Base-by-base conservation (phyloP, 192 early-diverging fungal genomes). In the Backusella liffmaniae region DNA sequence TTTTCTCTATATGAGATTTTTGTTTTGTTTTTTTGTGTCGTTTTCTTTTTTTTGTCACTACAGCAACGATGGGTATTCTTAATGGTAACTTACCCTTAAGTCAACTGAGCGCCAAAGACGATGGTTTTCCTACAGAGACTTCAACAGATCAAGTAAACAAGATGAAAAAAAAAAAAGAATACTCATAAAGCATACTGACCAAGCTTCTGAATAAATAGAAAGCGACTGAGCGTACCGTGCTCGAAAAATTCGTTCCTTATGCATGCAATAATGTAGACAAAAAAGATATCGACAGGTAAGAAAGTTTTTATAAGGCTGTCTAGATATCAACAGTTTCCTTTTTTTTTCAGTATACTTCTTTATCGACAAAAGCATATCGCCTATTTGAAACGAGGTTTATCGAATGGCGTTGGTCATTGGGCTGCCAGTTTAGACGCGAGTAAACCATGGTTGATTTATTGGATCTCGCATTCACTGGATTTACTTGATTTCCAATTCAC, bases 361-460 rank as follows among this genome's bases (percentile, higher is more conserved):
- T 21, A 85, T 3, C 87, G 90, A 13, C 66, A 67, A 26, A 73
- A 59, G 35, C 95, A 96, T 81, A 79, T 87, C 46, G 68, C 79
- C 35, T 95, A 89, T 77, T 68, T 95, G 1, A 44, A 34, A 10
- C 76, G 80, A 23, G 85, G 85, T 12, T 62, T 62, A 62, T 73
- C 94, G 7, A 70, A 82, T 12, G 78, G 86, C 5, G 80, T 95
- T 34, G 83, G 86, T 8, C 72, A 82, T 29, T 84, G 83, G 65
- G 91, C 89, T 70, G 84, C 89, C 6, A 86, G 82, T 0, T 86
- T 96, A 32, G 97, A 99, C 80, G 92, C 97, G 13, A 91, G 89
- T 70, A 91, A 91, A 75, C 95, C 96, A 29, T 99, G 97, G 97
- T 81, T 99, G 30, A 84, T 91, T 8, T 96, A 94, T 73, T 99